Conservation (phyloP, 2,329 filamentous ascomycete genomes). For the Dothideomycetidae sp. region DNA sequence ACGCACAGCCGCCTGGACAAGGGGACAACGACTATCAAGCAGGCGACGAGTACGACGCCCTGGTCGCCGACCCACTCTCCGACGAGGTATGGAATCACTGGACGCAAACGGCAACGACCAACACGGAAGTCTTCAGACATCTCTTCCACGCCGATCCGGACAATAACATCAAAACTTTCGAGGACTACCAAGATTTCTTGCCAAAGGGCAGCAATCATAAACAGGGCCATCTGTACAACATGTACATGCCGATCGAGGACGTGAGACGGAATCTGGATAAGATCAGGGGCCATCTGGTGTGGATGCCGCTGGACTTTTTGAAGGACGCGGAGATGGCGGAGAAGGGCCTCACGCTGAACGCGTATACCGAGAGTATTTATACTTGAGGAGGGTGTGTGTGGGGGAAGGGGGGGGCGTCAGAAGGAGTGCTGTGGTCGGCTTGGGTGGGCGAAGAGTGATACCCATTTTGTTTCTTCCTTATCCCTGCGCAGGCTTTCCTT, state of each 20-base stretch:
- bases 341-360: slow-evolving; percentile 71
- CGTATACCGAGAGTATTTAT: slow-evolving; percentile 76
- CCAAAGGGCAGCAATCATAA: slow-evolving; percentile 44
- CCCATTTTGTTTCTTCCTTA: too few species aligned
- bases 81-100: slow-evolving; percentile 49
- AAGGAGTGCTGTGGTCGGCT: too few species aligned
- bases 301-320: slow-evolving; percentile 87
- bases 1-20: slow-evolving; percentile 60
- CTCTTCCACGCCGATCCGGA: slow-evolving; percentile 83
- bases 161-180: slow-evolving; percentile 73
- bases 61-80: slow-evolving; percentile 45
- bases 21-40: slow-evolving; percentile 61
- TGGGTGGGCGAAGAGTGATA: too few species aligned
- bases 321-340: slow-evolving; percentile 80
- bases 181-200: slow-evolving; percentile 73
- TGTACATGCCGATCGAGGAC: slow-evolving; percentile 57
- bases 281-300: slow-evolving; percentile 73
- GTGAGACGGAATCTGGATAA: slow-evolving; percentile 61
- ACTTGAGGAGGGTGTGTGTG: too few species aligned
- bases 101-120: slow-evolving; percentile 52
- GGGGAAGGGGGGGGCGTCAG: too few species aligned
- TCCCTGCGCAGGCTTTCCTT: too few species aligned
- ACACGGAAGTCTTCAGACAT: slow-evolving; percentile 63
- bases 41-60: slow-evolving; percentile 46
- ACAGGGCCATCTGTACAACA: slow-evolving; percentile 75